phyloP scores from a whole-genome alignment of 768 basidiomycete species.

The Flagelloscypha sp. region DNA sequence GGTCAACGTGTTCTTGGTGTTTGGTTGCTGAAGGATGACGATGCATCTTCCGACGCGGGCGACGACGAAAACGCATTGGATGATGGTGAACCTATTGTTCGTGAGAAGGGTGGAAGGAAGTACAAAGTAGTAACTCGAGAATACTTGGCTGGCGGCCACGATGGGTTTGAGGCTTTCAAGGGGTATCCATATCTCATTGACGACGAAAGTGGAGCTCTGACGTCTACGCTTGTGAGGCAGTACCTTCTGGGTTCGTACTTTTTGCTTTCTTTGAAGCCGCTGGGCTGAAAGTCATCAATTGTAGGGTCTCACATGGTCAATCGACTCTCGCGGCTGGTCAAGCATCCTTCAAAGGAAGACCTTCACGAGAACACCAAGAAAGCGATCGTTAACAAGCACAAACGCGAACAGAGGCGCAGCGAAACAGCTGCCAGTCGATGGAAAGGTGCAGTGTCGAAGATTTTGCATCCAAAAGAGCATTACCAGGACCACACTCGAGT shows the following conservation, averaged over 20 bases:
- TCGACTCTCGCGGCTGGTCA: constrained; percentile 39
- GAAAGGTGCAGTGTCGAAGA: constrained; percentile 36
- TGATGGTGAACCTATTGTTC: constrained; percentile 47
- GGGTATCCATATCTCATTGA: constrained; percentile 66
- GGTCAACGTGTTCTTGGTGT: constrained; percentile 69
- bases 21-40: constrained; percentile 44
- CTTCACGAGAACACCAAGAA: constrained; percentile 36
- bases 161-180: constrained; percentile 67
- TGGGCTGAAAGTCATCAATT: constrained; percentile 4
- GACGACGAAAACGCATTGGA: constrained; percentile 22
- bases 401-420: constrained; percentile 15
- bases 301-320: constrained; percentile 71
- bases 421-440: constrained; percentile 31
- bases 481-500: constrained; percentile 55
- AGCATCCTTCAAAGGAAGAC: constrained; percentile 19
- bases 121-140: constrained; percentile 82
- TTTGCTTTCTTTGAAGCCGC: background rate
- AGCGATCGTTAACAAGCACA: constrained; percentile 42
- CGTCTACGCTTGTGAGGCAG: constrained; percentile 73
- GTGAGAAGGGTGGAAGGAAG: constrained; percentile 41
- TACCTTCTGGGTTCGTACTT: constrained; percentile 64
- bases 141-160: constrained; percentile 79
- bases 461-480: constrained; percentile 39
- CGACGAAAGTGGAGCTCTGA: constrained; percentile 72
- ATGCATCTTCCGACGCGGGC: constrained; percentile 18